Percentiles rank a stretch among this genome's conserved stretches.
phyloP scores from a whole-genome alignment of 208 protist genomes.

The Wallacemonas sp. region DNA sequence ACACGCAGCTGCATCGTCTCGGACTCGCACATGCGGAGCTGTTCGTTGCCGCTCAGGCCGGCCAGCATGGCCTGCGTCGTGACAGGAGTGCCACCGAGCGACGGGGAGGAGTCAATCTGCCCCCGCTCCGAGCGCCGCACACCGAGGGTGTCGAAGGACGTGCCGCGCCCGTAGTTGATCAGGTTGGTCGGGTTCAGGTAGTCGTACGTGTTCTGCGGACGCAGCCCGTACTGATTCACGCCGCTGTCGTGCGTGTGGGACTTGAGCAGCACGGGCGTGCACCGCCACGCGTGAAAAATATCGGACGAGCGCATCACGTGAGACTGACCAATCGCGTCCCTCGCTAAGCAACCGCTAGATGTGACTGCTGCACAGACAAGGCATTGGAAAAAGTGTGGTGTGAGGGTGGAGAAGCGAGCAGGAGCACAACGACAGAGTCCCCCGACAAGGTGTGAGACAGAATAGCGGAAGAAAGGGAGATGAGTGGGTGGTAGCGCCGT shows the following conservation, averaged over 20 bases:
- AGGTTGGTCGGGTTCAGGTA: slow-evolving; percentile 89
- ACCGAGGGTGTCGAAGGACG: slow-evolving; percentile 82
- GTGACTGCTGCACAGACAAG: no score
- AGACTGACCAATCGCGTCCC: no score
- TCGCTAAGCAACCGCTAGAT: no score
- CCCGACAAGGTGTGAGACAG: not conserved
- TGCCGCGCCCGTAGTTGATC: slow-evolving; percentile 88
- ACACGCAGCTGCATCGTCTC: slow-evolving; percentile 86
- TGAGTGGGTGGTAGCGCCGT: no score
- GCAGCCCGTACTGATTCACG: slow-evolving; percentile 88
- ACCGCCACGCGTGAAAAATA: slow-evolving; percentile 56
- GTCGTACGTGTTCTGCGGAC: slow-evolving; percentile 77
- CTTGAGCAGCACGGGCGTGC: slow-evolving; percentile 70
- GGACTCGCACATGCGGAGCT: slow-evolving; percentile 77
- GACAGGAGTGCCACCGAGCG: slow-evolving; percentile 71
- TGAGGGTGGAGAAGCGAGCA: no score
- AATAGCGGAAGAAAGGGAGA: no score
- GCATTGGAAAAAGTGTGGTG: no score
- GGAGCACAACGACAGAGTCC: no score
- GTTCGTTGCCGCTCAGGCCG: slow-evolving; percentile 78
- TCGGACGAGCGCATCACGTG: slow-evolving; percentile 63
- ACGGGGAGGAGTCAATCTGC: slow-evolving; percentile 81
- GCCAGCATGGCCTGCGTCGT: slow-evolving; percentile 77
- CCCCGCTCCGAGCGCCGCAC: slow-evolving; percentile 75
- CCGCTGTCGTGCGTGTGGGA: slow-evolving; percentile 63